Base-by-base conservation (phyloP, 2,329 filamentous ascomycete species). In the Stagonosporopsis vannaccii region DNA sequence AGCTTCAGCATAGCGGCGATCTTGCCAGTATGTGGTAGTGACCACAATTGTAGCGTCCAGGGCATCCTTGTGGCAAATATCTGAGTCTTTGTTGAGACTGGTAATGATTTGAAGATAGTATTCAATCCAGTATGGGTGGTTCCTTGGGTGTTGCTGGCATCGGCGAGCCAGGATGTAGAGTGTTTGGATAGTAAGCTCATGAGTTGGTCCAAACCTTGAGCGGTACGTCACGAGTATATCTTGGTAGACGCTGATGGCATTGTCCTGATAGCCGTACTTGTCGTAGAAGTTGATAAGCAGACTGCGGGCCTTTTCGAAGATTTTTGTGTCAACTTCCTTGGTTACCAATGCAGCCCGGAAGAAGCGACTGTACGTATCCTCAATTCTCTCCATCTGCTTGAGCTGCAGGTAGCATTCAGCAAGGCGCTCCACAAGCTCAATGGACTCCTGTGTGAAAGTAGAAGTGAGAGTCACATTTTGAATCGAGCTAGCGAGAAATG, bases 41-140 rank as follows among this genome's bases (percentile, higher is more conserved):
- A 81, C 76, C 30, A 78, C 72, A 20, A 77, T 63, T 19, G 77
- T 73, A 9, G 80, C 79, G 42, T 77, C 75, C 25, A 79, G 63
- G 0, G 78, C 75, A 53, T 76, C 69, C 19, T 73, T 69, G 58
- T 79, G 74, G 43, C 77, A 74, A 0, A 73, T 60, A 17, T 75
- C 68, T 6, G 70, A 71, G 37, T 78, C 74, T 51, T 76, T 76
- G 60, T 76, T 80, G 20, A 80, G 63, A 1, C 69, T 77, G 1
- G 71, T 74, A 13, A 80, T 76, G 40, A 83, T 81, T 45, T 79
- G 75, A 50, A 79, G 75, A 62, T 82, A 80, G 56, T 80, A 79
- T 48, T 78, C 79, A 36, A 81, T 69, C 61, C 77, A 81, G 60
- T 77, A 77, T 1, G 77, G 78, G 44, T 81, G 71, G 46, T 79